These are phyloP conservation scores for Tuber microsphaerosporum DNA, from an alignment of 495 filamentous ascomycete species.

Conservation along the genomic window DNA sequence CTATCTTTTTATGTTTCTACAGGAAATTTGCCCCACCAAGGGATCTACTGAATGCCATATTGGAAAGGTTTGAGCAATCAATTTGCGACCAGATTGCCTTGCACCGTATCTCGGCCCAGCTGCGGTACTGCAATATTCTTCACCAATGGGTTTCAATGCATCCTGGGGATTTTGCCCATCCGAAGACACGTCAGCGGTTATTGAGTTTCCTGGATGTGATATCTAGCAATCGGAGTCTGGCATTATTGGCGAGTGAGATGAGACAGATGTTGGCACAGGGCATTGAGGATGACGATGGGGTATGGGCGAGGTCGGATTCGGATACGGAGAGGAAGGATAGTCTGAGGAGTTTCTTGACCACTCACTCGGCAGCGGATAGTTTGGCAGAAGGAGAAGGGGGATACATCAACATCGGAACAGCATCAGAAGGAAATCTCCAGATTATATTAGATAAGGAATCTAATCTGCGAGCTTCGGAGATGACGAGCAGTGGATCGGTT, in stretches of 20 bases:
- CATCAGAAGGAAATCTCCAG: conserved; percentile 19
- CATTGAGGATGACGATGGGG: conserved; percentile 72
- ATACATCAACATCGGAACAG: conserved; percentile 31
- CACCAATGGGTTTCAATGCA: conserved; percentile 85
- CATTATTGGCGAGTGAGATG: conserved; percentile 77
- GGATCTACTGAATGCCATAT: conserved; percentile 64
- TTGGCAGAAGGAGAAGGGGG: conserved; percentile 26
- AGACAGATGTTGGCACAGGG: conserved; percentile 57
- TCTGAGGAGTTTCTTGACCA: conserved; percentile 43
- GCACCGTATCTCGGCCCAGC: conserved; percentile 66
- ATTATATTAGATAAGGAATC: conserved; percentile 15
- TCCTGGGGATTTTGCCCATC: conserved; percentile 83
- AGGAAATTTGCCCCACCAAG: conserved; percentile 83
- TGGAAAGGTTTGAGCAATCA: conserved; percentile 63
- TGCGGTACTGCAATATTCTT: conserved; percentile 73
- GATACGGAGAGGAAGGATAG: conserved; percentile 46
- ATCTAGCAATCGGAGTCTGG: conserved; percentile 64
- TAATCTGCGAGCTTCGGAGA: conserved; percentile 45
- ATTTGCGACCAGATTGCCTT: conserved; percentile 58
- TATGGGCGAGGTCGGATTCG: conserved; percentile 66
- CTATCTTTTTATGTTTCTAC: conserved; percentile 87
- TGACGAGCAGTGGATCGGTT: conserved; percentile 45
- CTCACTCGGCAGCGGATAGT: conserved; percentile 44
- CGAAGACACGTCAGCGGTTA: conserved; percentile 62
- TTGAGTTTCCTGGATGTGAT: conserved; percentile 64